Evolutionary conservation across 129 eudicot genomes (phyloP).

Genomic region (Sambucus nigra): DNA sequence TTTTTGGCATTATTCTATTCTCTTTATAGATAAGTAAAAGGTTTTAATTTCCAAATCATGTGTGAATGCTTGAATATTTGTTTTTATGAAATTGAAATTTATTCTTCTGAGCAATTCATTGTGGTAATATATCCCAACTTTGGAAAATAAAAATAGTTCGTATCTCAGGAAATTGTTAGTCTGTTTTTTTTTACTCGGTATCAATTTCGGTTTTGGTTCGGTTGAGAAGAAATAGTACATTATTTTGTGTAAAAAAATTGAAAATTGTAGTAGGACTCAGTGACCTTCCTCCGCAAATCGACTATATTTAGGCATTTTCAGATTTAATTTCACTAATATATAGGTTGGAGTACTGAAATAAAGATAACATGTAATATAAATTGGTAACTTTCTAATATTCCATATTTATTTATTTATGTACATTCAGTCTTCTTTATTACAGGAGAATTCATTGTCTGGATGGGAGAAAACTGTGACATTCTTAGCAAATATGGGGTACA

Average conservation of each 20-base stretch:
- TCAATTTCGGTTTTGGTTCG: no score
- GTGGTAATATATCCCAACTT: not conserved
- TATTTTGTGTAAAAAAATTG: no score
- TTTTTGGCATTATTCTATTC: not conserved
- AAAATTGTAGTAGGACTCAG: no score
- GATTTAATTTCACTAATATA: no score
- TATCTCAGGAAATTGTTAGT: no score
- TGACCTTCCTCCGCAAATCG: no score
- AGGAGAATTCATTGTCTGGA: constrained; percentile 44
- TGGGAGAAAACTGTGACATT: constrained; percentile 32
- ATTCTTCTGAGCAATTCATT: not conserved
- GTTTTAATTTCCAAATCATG: not conserved
- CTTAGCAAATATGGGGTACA: constrained; percentile 62
- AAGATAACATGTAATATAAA: no score
- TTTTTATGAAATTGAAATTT: not conserved
- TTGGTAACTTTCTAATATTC: not conserved
- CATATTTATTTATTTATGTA: not conserved
- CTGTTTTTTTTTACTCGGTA: no score
- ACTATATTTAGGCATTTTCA: no score
- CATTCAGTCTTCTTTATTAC: constrained; percentile 14
- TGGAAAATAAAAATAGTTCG: no score
- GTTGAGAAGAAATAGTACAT: no score
- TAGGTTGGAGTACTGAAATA: no score
- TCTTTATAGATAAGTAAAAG: not conserved
- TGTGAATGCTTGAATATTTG: not conserved